These are phyloP conservation scores for Prasinococcaceae sp. DNA, from an alignment of 139 green algal genomes.

Conservation along the genomic window DNA sequence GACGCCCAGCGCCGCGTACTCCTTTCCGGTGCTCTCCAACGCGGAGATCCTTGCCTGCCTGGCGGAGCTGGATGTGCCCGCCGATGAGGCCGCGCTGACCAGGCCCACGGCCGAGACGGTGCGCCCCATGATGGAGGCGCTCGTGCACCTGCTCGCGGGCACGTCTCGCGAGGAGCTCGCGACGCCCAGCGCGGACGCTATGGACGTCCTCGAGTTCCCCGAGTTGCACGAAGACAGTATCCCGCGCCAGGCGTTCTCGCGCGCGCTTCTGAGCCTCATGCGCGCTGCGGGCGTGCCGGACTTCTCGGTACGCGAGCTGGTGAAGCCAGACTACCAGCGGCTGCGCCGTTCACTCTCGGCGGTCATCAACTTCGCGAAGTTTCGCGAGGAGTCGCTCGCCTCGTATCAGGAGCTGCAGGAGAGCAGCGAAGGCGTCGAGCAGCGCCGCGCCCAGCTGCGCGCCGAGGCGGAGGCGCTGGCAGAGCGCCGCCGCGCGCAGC, in stretches of 20 bases:
- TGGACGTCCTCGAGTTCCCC: slow-evolving; percentile 71
- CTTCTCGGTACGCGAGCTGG: slow-evolving; percentile 73
- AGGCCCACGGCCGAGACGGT: slow-evolving; percentile 69
- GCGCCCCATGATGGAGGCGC: slow-evolving; percentile 49
- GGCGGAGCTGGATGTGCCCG: slow-evolving; percentile 56
- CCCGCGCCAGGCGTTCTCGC: slow-evolving; percentile 52
- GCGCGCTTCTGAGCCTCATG: slow-evolving; percentile 50
- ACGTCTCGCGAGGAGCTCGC: slow-evolving; percentile 70
- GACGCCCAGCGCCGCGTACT: no score
- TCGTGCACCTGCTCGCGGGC: slow-evolving; percentile 56
- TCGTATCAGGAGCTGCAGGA: slow-evolving; percentile 48
- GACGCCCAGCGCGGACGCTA: slow-evolving; percentile 66
- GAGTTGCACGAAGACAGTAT: slow-evolving; percentile 89
- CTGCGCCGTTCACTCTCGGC: slow-evolving; percentile 65
- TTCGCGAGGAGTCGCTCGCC: slow-evolving; percentile 73
- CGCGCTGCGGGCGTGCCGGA: slow-evolving; percentile 55
- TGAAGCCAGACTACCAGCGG: slow-evolving; percentile 64
- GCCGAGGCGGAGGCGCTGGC: slow-evolving; percentile 5
- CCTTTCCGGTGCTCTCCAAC: slow-evolving; percentile 55
- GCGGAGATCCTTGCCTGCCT: slow-evolving; percentile 66
- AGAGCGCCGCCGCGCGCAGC: not conserved
- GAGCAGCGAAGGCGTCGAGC: not conserved
- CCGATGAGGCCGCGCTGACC: slow-evolving; percentile 42
- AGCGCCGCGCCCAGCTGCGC: slow-evolving; percentile 9
- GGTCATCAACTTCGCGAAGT: slow-evolving; percentile 90